Percentiles rank a stretch among this genome's conserved stretches.
Evolutionary conservation across 805 yeast genomes (phyloP).

Genomic region (Schwanniomyces occidentalis): DNA sequence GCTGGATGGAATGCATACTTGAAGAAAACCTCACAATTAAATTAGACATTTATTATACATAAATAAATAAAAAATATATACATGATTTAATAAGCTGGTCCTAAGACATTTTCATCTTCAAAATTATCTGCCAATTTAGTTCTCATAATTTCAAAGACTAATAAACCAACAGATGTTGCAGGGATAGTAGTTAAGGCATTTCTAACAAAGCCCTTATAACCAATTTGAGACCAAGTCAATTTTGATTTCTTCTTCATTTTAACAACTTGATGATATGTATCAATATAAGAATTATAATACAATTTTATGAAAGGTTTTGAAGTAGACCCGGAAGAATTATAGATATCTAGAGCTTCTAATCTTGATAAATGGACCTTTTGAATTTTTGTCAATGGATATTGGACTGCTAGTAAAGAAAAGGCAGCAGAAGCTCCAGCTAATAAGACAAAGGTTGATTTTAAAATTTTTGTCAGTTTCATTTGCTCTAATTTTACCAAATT

Average conservation of each 20-base stretch:
- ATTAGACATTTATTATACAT: not conserved
- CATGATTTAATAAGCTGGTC: constrained; percentile 7
- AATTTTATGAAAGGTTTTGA: constrained; percentile 43
- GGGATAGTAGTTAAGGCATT: constrained; percentile 80
- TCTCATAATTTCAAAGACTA: constrained; percentile 83
- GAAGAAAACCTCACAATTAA: constrained; percentile 29
- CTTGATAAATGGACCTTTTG: constrained; percentile 80
- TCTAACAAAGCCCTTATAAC: constrained; percentile 75
- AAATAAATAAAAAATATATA: constrained; percentile 6
- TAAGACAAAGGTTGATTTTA: constrained; percentile 68
- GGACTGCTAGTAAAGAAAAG: constrained; percentile 68
- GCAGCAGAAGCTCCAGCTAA: constrained; percentile 91
- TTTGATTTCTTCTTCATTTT: constrained; percentile 55
- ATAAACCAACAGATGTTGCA: constrained; percentile 81
- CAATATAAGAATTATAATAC: constrained; percentile 75
- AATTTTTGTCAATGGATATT: constrained; percentile 77
- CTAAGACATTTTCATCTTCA: constrained; percentile 20
- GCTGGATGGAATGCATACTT: constrained; percentile 96
- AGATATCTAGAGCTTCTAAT: constrained; percentile 75
- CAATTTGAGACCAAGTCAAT: constrained; percentile 60
- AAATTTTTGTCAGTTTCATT: constrained; percentile 44
- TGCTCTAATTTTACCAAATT: constrained; percentile 28
- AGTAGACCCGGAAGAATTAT: constrained; percentile 36
- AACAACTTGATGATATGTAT: constrained; percentile 64
- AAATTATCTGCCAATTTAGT: constrained; percentile 35